These are phyloP conservation scores for Beverwykella pulmonaria DNA, from an alignment of 495 filamentous ascomycete species.

Conservation along the genomic window DNA sequence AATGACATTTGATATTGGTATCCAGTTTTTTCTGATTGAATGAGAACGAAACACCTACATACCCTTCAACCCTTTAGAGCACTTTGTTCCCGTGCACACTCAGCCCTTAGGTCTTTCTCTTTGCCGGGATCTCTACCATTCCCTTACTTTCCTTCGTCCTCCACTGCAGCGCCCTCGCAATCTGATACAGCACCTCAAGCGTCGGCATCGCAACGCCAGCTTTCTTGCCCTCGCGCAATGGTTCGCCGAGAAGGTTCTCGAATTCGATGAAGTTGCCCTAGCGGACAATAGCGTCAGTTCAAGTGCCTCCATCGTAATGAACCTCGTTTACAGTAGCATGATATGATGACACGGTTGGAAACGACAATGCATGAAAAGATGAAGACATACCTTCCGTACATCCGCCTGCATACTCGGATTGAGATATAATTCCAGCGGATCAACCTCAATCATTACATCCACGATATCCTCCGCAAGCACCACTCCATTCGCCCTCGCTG, in stretches of 20 bases:
- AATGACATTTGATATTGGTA: no score
- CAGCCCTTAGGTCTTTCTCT: no score
- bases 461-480: conserved; percentile 45
- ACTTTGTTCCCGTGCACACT: no score
- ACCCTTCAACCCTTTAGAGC: no score
- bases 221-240: conserved; percentile 52
- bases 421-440: conserved; percentile 49
- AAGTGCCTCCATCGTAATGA: no score
- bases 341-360: no score
- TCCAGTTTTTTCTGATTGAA: no score
- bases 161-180: conserved; percentile 51
- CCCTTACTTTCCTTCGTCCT: conserved; percentile 47
- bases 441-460: conserved; percentile 45
- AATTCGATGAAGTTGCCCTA: conserved; percentile 57
- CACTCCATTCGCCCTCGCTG: conserved; percentile 42
- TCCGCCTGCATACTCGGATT: conserved; percentile 55
- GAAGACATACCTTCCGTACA: conserved; percentile 45
- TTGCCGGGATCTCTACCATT: conserved; percentile 37
- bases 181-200: conserved; percentile 49
- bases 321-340: no score
- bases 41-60: no score
- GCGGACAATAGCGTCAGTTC: conserved; percentile 8
- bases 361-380: not conserved
- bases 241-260: conserved; percentile 59
- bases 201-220: conserved; percentile 53